phyloP scores from a whole-genome alignment of 2,329 filamentous ascomycete genomes.

The Colletotrichum australisinense region DNA sequence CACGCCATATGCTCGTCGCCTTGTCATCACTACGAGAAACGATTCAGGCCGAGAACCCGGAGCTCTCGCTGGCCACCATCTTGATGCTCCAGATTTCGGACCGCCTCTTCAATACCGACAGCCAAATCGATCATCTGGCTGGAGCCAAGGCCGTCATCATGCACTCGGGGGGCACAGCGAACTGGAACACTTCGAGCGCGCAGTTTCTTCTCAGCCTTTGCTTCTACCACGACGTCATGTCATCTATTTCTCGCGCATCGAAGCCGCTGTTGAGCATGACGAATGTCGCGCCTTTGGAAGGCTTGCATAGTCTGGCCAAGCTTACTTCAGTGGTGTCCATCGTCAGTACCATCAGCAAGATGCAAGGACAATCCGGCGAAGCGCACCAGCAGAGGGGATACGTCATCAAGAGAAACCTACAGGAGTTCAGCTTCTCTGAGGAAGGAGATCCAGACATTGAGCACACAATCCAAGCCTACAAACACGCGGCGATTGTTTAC shows the following conservation, averaged over 20 bases:
- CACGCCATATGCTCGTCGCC: constrained; percentile 39
- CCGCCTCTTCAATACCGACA: constrained; percentile 42
- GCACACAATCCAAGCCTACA: constrained; percentile 44
- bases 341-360: constrained; percentile 41
- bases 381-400: not conserved
- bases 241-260: constrained; percentile 42
- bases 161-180: constrained; percentile 24
- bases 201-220: constrained; percentile 45
- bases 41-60: constrained; percentile 31
- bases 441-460: constrained; percentile 36
- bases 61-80: constrained; percentile 45
- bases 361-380: constrained; percentile 37
- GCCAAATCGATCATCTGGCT: constrained; percentile 43
- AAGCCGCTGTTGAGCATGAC: constrained; percentile 41
- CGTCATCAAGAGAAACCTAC: not conserved
- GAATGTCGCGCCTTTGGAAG: constrained; percentile 37
- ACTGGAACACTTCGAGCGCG: constrained; percentile 39
- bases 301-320: constrained; percentile 37
- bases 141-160: constrained; percentile 46
- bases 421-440: not conserved
- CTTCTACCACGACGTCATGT: constrained; percentile 45
- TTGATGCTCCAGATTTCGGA: constrained; percentile 46
- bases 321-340: constrained; percentile 39
- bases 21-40: constrained; percentile 27
- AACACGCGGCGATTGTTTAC: constrained; percentile 45